phyloP scores from a whole-genome alignment of 208 protist species.

The Acanthamoeba polyphaga region DNA sequence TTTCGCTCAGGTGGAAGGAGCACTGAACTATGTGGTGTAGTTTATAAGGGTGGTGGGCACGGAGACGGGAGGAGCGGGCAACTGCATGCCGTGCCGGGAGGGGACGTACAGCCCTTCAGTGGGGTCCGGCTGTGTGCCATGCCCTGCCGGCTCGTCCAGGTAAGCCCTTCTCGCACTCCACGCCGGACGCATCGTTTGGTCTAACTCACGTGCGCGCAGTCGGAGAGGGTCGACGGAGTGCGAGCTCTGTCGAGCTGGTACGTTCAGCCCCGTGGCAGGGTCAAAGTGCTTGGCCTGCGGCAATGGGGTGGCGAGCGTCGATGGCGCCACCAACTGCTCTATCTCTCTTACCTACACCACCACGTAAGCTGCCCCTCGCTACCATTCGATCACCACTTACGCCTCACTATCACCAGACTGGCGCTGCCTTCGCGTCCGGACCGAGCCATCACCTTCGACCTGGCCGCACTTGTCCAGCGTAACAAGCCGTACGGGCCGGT shows the following conservation, averaged over 20 bases:
- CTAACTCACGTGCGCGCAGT: not conserved
- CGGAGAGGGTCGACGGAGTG: not conserved
- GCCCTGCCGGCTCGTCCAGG: conserved; percentile 10
- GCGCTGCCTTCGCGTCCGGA: not conserved
- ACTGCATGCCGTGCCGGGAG: not conserved
- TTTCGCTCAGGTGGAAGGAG: not conserved
- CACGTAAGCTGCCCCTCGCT: not conserved
- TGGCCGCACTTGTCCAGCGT: not conserved
- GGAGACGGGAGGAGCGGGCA: not conserved
- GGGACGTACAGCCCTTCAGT: not conserved
- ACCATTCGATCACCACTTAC: not conserved
- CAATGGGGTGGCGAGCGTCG: not conserved
- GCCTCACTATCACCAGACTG: not conserved
- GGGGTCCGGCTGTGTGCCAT: not conserved
- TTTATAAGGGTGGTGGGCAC: not conserved
- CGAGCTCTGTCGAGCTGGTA: not conserved
- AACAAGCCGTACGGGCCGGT: conserved; percentile 58
- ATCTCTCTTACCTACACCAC: conserved; percentile 8
- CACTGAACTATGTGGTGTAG: not conserved
- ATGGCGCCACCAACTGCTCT: conserved; percentile 49
- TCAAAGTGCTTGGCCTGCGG: conserved; percentile 1
- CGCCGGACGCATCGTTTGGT: not conserved
- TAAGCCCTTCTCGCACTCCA: not conserved
- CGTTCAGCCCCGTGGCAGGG: conserved; percentile 15
- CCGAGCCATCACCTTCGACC: conserved; percentile 21